These are phyloP conservation scores for Boletus rubroflammeus DNA, from an alignment of 768 basidiomycete species.

Conservation along the genomic window DNA sequence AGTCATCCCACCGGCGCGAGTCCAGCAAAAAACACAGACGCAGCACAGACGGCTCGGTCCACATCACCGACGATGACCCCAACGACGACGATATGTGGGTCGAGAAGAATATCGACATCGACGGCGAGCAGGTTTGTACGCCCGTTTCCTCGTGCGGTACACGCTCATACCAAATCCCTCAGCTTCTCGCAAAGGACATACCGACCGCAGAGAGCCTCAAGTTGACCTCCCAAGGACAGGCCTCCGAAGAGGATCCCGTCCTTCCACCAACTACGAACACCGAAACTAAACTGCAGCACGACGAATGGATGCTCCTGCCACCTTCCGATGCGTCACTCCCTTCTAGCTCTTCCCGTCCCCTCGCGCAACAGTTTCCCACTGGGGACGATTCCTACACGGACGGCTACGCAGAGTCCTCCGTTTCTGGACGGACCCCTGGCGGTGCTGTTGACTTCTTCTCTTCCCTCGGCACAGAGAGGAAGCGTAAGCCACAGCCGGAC, in stretches of 20 bases:
- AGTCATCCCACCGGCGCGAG: slow-evolving; percentile 37
- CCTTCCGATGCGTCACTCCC: slow-evolving; percentile 27
- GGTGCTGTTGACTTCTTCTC: slow-evolving; percentile 88
- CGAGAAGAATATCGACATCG: slow-evolving; percentile 82
- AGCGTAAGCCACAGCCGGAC: slow-evolving; percentile 57
- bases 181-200: slow-evolving; percentile 70
- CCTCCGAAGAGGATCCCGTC: slow-evolving; percentile 40
- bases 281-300: slow-evolving; percentile 57
- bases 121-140: slow-evolving; percentile 63
- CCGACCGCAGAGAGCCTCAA: slow-evolving; percentile 72
- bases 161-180: slow-evolving; percentile 5
- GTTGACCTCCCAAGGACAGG: slow-evolving; percentile 57
- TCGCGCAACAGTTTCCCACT: slow-evolving; percentile 24
- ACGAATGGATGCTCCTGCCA: slow-evolving; percentile 86
- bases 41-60: slow-evolving; percentile 33
- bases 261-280: slow-evolving; percentile 46
- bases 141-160: background rate
- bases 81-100: slow-evolving; percentile 79
- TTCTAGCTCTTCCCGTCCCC: slow-evolving; percentile 30
- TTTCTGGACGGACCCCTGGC: slow-evolving; percentile 43
- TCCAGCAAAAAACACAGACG: slow-evolving; percentile 35
- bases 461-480: slow-evolving; percentile 75
- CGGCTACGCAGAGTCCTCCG: slow-evolving; percentile 54
- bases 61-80: slow-evolving; percentile 67
- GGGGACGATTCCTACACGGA: slow-evolving; percentile 58